Evolutionary conservation across 176 grass and related monocot genomes (phyloP), one percentile per base, ranked within the genome.

Genomic region (Chloris gayana): DNA sequence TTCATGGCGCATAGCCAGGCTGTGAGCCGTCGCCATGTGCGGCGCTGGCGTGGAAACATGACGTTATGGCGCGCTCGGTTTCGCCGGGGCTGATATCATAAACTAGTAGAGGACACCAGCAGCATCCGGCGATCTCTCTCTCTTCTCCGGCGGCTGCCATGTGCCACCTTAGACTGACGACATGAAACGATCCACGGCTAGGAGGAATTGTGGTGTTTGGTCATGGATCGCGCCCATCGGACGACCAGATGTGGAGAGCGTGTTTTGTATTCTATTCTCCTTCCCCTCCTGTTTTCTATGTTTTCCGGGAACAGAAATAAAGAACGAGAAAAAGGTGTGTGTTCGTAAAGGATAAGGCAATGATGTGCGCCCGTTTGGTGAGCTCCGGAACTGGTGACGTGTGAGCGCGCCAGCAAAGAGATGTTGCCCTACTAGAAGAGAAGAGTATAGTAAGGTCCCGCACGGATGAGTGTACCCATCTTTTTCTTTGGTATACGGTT

Each of bases 341-440:
- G 71, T 70, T 67, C 38, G 68, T 83, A 33, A 59, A 83, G 80
- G 80, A 79, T 88, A 79, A 84, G 80, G 80, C 86, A 79, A 84
- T 74, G 60, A 83, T 24, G 67, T 2, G 53, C 9, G 44, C 22
- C 10, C 73, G 41, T 75, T 75, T 29, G 72, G 26, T 56, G 72
- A 63, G 26, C 22, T 62, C 13, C 50, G 12, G 57, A 42, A 82
- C 29, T 26, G 54, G 64, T 76, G 85, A 60, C 73, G 46, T 64
- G 69, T 57, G 33, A 34, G 70, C 14, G 65, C 56, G 56, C 85
- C 79, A 71, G 44, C 64, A 15, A 24, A 50, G 41, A 33, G 11
- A 22, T 21, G 58, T 31, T 7, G 6, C 46, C 3, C 3, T 15
- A 44, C 46, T 51, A 32, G 26, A 50, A 18, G 9, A 31, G 14